Evolutionary conservation across 2,329 filamentous ascomycete species (phyloP).

Genomic region (Aspergillus costaricaensis): DNA sequence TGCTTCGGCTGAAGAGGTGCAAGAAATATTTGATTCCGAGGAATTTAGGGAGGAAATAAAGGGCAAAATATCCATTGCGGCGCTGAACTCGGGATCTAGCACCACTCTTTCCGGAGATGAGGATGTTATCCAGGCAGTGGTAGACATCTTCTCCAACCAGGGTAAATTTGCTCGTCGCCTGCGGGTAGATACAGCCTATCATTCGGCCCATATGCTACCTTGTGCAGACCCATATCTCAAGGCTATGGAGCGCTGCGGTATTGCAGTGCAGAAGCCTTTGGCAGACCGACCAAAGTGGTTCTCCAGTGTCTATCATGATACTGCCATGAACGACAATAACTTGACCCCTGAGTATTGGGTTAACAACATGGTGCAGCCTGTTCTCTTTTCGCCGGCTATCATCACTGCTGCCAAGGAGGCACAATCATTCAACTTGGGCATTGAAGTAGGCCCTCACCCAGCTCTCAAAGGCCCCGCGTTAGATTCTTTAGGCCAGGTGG

Average conservation of each 20-base stretch:
- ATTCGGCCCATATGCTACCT: slow-evolving; percentile 43
- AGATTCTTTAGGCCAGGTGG: slow-evolving; percentile 22
- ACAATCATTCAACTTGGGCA: neutral
- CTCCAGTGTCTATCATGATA: slow-evolving; percentile 23
- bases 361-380: slow-evolving; percentile 39
- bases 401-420: neutral
- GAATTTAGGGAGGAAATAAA: slow-evolving; percentile 18
- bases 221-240: slow-evolving; percentile 30
- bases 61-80: slow-evolving; percentile 30
- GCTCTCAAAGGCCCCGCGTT: slow-evolving; percentile 27
- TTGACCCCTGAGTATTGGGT: slow-evolving; percentile 38
- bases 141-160: slow-evolving; percentile 28
- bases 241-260: slow-evolving; percentile 4
- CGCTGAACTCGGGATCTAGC: slow-evolving; percentile 41
- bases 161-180: slow-evolving; percentile 41
- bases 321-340: slow-evolving; percentile 27
- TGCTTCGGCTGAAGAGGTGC: slow-evolving; percentile 30
- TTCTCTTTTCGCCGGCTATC: slow-evolving; percentile 38
- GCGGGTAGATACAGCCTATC: slow-evolving; percentile 46
- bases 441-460: slow-evolving; percentile 33
- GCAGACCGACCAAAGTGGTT: slow-evolving; percentile 13
- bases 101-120: slow-evolving; percentile 48
- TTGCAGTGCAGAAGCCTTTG: neutral
- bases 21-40: too few species aligned
- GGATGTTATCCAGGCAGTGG: slow-evolving; percentile 30